Percentiles rank a stretch among this genome's conserved stretches.
These are phyloP conservation scores for Calophaca sinica DNA, from an alignment of 306 rosid species.

Conservation along the genomic window DNA sequence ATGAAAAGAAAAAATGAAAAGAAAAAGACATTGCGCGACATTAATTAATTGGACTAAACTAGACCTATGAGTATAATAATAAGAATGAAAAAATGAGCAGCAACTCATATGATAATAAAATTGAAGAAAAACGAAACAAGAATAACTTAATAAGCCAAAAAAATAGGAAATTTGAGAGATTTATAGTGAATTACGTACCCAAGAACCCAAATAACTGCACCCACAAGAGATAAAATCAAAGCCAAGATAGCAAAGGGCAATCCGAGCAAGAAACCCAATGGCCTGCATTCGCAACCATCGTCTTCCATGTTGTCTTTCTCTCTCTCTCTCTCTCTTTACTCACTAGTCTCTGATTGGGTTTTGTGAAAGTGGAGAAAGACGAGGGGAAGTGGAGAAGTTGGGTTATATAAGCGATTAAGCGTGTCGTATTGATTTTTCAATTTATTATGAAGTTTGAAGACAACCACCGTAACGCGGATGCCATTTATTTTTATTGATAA, in stretches of 20 bases:
- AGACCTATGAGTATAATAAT: too few relatives aligned
- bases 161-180: neutral
- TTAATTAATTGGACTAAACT: too few relatives aligned
- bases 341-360: neutral
- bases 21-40: too few relatives aligned
- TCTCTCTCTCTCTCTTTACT: neutral
- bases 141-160: neutral
- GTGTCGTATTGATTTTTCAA: constrained; percentile 39
- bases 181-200: constrained; percentile 58
- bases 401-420: constrained; percentile 38
- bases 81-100: too few relatives aligned
- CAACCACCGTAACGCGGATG: constrained; percentile 29
- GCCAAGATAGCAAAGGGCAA: constrained; percentile 82
- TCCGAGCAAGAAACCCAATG: constrained; percentile 83
- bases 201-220: constrained; percentile 81
- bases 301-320: constrained; percentile 54
- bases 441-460: neutral
- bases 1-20: too few relatives aligned
- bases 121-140: neutral
- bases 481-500: neutral
- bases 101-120: too few relatives aligned
- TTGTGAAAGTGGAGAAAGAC: neutral
- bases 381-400: neutral
- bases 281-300: constrained; percentile 74
- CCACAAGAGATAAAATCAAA: constrained; percentile 62